Base-by-base conservation (phyloP, 495 filamentous ascomycete species). In the Ascodesmis nigricans region DNA sequence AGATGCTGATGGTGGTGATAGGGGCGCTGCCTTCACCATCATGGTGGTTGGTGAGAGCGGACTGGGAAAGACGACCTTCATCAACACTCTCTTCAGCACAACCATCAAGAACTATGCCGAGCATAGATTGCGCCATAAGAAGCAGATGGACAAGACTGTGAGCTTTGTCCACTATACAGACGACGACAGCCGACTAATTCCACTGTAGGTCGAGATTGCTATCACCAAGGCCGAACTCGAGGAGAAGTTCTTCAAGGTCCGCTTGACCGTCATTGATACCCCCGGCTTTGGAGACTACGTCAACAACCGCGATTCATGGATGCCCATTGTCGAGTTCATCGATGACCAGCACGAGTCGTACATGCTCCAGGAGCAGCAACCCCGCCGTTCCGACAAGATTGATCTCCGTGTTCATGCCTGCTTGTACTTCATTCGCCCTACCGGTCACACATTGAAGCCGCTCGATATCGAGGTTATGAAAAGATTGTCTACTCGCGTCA, bases 81-180 rank as follows among this genome's bases (percentile, higher is more conserved):
- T 97, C 72, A 97, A 97, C 72, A 97, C 87, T 33, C 69, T 97
- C 21, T 97, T 97, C 64, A 95, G 87, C 31, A 97, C 87, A 40
- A 97, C 87, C 47, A 97, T 97, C 67, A 97, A 97, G 67, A 97
- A 95, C 69, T 97, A 97, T 56, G 84, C 87, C 63, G 87, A 97
- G 56, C 87, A 97, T 67, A 82, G 87, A 64, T 76, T 79, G 57
- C 78, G 87, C 47, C 87, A 97, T 60, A 78, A 82, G 60, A 97
- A 97, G 70, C 87, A 97, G 62, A 66, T 92, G 36, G 87, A 97
- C 65, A 93, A 93, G 62, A 97, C 87, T 6, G 87, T 52, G 38
- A 10, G 35, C 36, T 21, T 15, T 26, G 28, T 22, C 11, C 35
- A 16, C 15, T 8, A 10, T 34, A 7, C 33, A 11, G 18, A 14